These are phyloP conservation scores for Penicillium diatomitis DNA, from an alignment of 495 filamentous ascomycete species.

Conservation along the genomic window DNA sequence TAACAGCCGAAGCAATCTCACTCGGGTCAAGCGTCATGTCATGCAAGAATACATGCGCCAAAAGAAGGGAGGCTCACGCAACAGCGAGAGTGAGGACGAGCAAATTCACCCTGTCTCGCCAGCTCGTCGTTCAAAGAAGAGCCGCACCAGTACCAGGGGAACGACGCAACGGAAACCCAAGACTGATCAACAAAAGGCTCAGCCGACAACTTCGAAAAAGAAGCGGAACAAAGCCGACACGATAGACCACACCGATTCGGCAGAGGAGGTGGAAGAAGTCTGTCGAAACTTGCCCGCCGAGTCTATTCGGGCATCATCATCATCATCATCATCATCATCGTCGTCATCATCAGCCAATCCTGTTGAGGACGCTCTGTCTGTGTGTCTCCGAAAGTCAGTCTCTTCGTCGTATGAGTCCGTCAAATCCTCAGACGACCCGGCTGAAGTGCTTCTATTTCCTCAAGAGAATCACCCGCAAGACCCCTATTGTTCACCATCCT, in stretches of 20 bases:
- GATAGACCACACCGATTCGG: neutral
- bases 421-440: too few species aligned
- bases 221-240: neutral
- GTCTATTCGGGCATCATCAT: neutral
- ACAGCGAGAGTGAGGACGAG: slow-evolving; percentile 15
- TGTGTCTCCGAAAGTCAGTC: slow-evolving; percentile 2
- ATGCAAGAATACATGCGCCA: slow-evolving; percentile 41
- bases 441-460: neutral
- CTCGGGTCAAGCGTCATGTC: slow-evolving; percentile 38
- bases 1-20: slow-evolving; percentile 31
- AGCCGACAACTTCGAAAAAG: neutral
- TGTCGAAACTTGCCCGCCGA: neutral
- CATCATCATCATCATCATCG: neutral
- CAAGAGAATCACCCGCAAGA: slow-evolving; percentile 8
- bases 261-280: slow-evolving; percentile 1
- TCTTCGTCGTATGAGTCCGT: too few species aligned
- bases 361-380: neutral
- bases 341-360: neutral
- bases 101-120: slow-evolving; percentile 4
- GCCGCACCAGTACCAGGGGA: slow-evolving; percentile 3
- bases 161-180: slow-evolving; percentile 1
- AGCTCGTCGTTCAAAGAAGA: slow-evolving; percentile 14
- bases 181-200: neutral
- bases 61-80: slow-evolving; percentile 20
- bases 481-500: slow-evolving; percentile 6